Evolutionary conservation across 331 rosid genomes (phyloP), one percentile per base, ranked within the genome.

Genomic region (Phaseolus coccineus): DNA sequence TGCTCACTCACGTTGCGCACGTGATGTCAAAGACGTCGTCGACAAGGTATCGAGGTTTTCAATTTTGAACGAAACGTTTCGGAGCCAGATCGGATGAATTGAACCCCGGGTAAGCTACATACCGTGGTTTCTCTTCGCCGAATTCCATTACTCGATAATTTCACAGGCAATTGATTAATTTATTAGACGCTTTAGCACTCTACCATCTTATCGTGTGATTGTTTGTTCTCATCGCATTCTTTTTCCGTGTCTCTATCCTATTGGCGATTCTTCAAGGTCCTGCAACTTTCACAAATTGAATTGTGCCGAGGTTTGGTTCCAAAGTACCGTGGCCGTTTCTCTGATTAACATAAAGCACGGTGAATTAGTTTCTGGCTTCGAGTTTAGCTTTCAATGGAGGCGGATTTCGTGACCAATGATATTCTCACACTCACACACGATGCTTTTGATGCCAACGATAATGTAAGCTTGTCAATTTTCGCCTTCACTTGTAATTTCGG

Each of bases 381-480:
- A 78, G 76, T 47, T 19, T 9, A 12, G 58, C 69, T 78, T 68
- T 47, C 59, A 16, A 91, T 83, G 87, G 83, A 73, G 63, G 74
- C 88, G 87, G 98, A 87, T 78, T 93, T 93, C 16, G 70, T 73
- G 28, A 19, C 75, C 70, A 84, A 87, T 85, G 85, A 82, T 19
- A 77, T 76, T 71, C 46, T 91, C 39, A 85, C 81, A 10, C 46
- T 89, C 44, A 85, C 81, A 11, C 94, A 90, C 3, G 92, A 82
- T 22, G 59, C 82, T 59, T 84, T 83, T 72, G 90, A 88, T 73
- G 82, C 82, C 56, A 83, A 83, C 64, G 69, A 76, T 53, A 79
- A 67, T 75, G 99, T 91, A 87, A 87, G 88, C 71, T 61, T 75
- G 19, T 50, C 3, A 16, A 46, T 46, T 46, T 46, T 46, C 25